These are phyloP conservation scores for Batrachochytrium dendrobatidis DNA, from an alignment of 371 early-diverging fungal genomes.

Conservation along the genomic window DNA sequence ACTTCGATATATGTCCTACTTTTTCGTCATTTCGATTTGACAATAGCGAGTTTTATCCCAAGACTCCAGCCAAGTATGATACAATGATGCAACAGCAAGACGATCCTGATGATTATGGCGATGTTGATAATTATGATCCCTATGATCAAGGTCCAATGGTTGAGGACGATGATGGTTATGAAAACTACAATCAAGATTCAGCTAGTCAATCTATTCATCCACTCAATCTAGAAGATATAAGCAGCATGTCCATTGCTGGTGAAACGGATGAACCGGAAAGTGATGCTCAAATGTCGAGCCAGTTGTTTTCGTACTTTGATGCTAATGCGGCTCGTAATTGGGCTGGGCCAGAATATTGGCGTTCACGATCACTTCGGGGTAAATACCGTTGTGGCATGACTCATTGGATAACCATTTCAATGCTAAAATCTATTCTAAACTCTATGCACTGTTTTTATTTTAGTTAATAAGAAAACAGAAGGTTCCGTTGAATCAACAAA, in stretches of 20 bases:
- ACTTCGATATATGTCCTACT: slow-evolving; percentile 59
- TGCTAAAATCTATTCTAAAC: neutral
- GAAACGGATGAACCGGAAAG: neutral
- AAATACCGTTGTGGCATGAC: no score
- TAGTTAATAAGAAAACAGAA: neutral
- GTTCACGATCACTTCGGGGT: slow-evolving; percentile 42
- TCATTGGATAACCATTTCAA: no score
- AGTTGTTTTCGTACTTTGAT: slow-evolving; percentile 84
- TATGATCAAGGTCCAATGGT: neutral
- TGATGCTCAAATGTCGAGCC: neutral
- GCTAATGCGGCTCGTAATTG: slow-evolving; percentile 68
- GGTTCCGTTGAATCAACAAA: slow-evolving; percentile 9
- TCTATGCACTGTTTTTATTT: neutral
- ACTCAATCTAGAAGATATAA: slow-evolving; percentile 7
- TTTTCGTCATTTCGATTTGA: slow-evolving; percentile 55
- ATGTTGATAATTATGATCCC: slow-evolving; percentile 13
- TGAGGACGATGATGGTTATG: slow-evolving; percentile 13
- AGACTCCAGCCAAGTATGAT: slow-evolving; percentile 25
- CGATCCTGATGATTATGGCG: slow-evolving; percentile 16
- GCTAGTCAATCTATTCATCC: neutral
- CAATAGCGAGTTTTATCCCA: slow-evolving; percentile 33
- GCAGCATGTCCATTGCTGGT: neutral
- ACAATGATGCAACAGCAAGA: slow-evolving; percentile 4
- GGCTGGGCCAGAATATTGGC: slow-evolving; percentile 97
- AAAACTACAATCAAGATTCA: no score